These are phyloP conservation scores for Coccinonectria pachysandricola DNA, from an alignment of 2,329 filamentous ascomycete species.

Conservation along the genomic window DNA sequence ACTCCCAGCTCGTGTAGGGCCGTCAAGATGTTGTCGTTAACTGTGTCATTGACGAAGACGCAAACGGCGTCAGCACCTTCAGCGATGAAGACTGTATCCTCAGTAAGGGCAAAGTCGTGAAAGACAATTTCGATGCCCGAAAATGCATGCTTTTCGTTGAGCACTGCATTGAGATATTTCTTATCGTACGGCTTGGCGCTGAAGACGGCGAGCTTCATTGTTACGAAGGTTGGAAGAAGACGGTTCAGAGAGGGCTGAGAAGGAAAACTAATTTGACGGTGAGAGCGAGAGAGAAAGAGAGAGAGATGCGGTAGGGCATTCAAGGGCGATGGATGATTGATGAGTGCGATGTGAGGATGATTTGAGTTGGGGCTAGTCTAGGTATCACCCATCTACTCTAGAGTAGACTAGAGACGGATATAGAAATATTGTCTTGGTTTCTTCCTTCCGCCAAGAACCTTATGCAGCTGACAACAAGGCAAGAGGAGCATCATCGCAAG, in stretches of 20 bases:
- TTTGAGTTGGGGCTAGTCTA: no score
- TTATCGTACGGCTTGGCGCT: slow-evolving; percentile 55
- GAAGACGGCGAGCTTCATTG: slow-evolving; percentile 52
- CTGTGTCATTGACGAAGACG: slow-evolving; percentile 57
- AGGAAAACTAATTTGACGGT: background rate
- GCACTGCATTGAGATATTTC: slow-evolving; percentile 38
- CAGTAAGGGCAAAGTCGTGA: slow-evolving; percentile 46
- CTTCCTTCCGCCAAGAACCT: no score
- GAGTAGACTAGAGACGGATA: no score
- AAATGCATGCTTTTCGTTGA: slow-evolving; percentile 22
- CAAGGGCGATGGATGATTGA: no score
- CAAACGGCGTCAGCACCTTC: slow-evolving; percentile 47
- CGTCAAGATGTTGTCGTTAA: slow-evolving; percentile 40
- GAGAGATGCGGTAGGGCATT: no score
- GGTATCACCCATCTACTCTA: no score
- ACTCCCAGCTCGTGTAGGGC: slow-evolving; percentile 40
- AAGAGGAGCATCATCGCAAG: no score
- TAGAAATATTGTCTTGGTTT: no score
- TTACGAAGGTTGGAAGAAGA: slow-evolving; percentile 4
- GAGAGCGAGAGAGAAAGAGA: background rate
- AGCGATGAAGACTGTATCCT: slow-evolving; percentile 46
- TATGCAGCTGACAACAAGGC: no score
- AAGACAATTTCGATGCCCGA: slow-evolving; percentile 39
- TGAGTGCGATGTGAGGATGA: no score
- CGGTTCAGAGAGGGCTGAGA: slow-evolving; percentile 1